Evolutionary conservation across 352 stramenopile genomes (phyloP).

Genomic region (Phytophthora nicotianae): DNA sequence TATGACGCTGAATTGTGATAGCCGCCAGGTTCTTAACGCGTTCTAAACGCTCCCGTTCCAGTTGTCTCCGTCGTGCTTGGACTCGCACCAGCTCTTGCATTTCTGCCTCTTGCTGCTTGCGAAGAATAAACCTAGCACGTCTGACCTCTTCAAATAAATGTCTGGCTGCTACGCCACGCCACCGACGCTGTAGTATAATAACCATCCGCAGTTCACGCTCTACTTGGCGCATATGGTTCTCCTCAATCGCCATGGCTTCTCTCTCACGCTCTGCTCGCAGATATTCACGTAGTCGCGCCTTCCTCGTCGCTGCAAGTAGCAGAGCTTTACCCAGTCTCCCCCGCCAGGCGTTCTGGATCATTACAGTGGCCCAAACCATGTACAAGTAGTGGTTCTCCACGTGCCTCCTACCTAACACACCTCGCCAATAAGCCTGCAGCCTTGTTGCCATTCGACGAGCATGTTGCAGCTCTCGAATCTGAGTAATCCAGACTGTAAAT

Average conservation of each 20-base stretch:
- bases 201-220: conserved; percentile 64
- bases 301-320: conserved; percentile 54
- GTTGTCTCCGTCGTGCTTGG: conserved; percentile 49
- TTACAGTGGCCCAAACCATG: conserved; percentile 61
- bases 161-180: conserved; percentile 69
- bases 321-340: conserved; percentile 57
- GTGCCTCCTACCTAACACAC: conserved; percentile 39
- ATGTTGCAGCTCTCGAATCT: conserved; percentile 36
- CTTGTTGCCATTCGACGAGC: conserved; percentile 39
- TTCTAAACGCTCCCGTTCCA: conserved; percentile 57
- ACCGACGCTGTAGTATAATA: conserved; percentile 70
- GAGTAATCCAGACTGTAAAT: conserved; percentile 56
- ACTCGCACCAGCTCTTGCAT: conserved; percentile 68
- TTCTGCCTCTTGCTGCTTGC: conserved; percentile 73
- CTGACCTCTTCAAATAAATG: conserved; percentile 68
- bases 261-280: conserved; percentile 64
- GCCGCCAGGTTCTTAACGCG: conserved; percentile 54
- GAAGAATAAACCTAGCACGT: conserved; percentile 53
- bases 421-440: conserved; percentile 76
- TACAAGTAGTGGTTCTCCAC: conserved; percentile 70
- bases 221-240: conserved; percentile 45
- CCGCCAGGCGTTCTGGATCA: conserved; percentile 79
- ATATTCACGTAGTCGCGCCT: conserved; percentile 71
- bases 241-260: conserved; percentile 61
- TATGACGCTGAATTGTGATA: conserved; percentile 73